Evolutionary conservation across 1,284 basidiomycete species (phyloP).

Genomic region (Pholiota adiposa): DNA sequence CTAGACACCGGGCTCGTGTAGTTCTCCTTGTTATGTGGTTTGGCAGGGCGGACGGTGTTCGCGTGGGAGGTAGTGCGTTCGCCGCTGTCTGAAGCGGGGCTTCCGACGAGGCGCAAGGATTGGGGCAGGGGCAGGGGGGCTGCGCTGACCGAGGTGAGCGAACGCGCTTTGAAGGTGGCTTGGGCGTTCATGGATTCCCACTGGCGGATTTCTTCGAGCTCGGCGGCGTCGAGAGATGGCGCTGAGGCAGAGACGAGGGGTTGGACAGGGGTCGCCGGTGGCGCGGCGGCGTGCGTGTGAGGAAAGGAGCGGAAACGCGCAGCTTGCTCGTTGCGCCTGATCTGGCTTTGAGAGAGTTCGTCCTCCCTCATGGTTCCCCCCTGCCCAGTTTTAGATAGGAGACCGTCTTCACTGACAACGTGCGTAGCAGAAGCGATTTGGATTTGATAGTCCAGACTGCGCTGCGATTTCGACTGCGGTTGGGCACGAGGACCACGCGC

Average conservation of each 20-base stretch:
- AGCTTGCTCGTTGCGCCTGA: not conserved
- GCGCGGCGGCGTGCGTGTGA: not conserved
- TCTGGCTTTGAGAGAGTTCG: not conserved
- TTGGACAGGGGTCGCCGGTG: not conserved
- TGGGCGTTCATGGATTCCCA: too few relatives aligned
- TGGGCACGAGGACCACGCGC: not conserved
- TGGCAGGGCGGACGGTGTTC: too few relatives aligned
- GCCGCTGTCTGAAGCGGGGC: too few relatives aligned
- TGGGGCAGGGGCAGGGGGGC: too few relatives aligned
- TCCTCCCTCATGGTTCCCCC: not conserved
- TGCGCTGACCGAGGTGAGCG: too few relatives aligned
- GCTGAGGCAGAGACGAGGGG: not conserved
- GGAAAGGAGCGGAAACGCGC: not conserved
- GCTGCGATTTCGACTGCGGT: not conserved
- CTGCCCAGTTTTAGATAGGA: not conserved
- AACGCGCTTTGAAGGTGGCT: too few relatives aligned
- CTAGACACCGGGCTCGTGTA: too few relatives aligned
- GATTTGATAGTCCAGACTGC: not conserved
- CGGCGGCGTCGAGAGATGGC: not conserved
- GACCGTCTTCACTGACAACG: not conserved
- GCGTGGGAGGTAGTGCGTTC: too few relatives aligned
- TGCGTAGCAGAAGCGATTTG: not conserved
- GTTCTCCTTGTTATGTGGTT: too few relatives aligned
- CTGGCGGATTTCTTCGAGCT: not conserved
- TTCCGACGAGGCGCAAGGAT: too few relatives aligned